Conservation (phyloP, 495 filamentous ascomycete genomes). For the Aspergillus sclerotiicarbonarius region DNA sequence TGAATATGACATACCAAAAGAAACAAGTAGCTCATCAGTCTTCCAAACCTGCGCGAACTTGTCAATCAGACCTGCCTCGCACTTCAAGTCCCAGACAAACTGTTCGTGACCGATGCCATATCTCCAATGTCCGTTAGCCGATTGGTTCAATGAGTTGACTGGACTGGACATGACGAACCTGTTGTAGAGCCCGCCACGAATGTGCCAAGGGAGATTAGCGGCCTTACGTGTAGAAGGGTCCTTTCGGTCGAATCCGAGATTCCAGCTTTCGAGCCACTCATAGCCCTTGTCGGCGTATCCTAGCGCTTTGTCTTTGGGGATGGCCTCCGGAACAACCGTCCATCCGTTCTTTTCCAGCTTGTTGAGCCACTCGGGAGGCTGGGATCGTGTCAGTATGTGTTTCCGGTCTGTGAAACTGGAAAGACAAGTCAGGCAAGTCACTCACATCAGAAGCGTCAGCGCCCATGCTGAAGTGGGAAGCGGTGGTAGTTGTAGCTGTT, state of each 20-base stretch:
- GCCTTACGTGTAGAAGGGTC: constrained; percentile 35
- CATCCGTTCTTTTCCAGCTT: no score
- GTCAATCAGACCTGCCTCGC: constrained; percentile 38
- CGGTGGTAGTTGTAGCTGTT: no score
- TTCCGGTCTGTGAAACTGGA: no score
- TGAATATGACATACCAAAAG: no score
- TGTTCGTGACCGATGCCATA: constrained; percentile 40
- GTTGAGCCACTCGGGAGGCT: no score
- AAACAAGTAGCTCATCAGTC: constrained; percentile 41
- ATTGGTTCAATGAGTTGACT: no score
- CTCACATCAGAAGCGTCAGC: no score
- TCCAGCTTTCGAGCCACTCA: constrained; percentile 36
- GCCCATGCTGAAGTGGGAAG: no score
- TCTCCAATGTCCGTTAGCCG: no score
- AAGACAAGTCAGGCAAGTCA: no score
- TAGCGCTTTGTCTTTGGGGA: constrained; percentile 36
- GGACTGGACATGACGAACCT: constrained; percentile 25
- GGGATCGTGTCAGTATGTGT: no score
- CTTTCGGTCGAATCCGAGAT: constrained; percentile 37
- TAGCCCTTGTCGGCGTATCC: constrained; percentile 34
- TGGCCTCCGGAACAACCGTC: constrained; percentile 42
- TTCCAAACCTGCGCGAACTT: constrained; percentile 41
- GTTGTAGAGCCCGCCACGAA: no score
- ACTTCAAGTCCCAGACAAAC: constrained; percentile 39
- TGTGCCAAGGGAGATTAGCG: constrained; percentile 27